phyloP scores from a whole-genome alignment of 768 basidiomycete species.

The Hericium rajendrae region DNA sequence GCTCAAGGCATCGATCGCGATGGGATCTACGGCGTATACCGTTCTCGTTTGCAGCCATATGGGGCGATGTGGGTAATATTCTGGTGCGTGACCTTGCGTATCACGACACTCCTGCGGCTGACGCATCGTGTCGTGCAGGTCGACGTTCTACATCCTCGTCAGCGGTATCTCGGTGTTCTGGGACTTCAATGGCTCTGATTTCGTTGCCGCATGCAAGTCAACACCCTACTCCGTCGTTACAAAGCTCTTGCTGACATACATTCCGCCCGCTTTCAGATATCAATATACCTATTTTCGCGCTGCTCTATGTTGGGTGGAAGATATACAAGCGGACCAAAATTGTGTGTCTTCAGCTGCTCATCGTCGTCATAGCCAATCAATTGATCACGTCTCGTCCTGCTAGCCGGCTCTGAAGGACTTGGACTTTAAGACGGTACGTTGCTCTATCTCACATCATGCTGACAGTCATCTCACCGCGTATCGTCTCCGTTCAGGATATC shows the following conservation, averaged over 20 bases:
- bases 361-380: too few relatives aligned
- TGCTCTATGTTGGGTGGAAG: slow-evolving; percentile 10
- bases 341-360: background rate
- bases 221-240: background rate
- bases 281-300: slow-evolving; percentile 9
- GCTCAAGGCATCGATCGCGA: slow-evolving; percentile 1
- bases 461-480: background rate
- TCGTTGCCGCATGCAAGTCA: slow-evolving; percentile 11
- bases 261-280: background rate
- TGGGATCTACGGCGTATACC: slow-evolving; percentile 1
- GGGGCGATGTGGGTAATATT: slow-evolving; percentile 13
- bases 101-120: too few relatives aligned
- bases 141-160: slow-evolving; percentile 9
- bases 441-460: background rate
- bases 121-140: background rate
- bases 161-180: slow-evolving; percentile 12
- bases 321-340: slow-evolving; percentile 11
- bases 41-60: slow-evolving; percentile 12
- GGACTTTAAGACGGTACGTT: slow-evolving; percentile 11
- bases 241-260: background rate
- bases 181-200: slow-evolving; percentile 9
- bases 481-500: slow-evolving; percentile 2
- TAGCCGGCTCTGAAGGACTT: background rate
- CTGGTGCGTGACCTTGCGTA: slow-evolving; percentile 4
- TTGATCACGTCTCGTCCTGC: too few relatives aligned